Conservation (phyloP, 345 rosid genomes). For the Cardamine occulta region DNA sequence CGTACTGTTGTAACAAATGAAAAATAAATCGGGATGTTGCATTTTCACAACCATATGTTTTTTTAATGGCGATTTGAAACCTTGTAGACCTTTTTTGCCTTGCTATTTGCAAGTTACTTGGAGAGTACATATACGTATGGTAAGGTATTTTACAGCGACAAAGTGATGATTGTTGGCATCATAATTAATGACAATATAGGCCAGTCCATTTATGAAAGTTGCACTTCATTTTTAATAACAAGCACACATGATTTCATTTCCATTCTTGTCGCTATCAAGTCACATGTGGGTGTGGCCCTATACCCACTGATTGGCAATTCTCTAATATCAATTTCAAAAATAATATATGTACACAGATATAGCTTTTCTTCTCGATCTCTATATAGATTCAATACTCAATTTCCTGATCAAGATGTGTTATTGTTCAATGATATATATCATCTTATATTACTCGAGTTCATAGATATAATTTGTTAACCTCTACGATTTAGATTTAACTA, state of each 20-base stretch:
- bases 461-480: background rate
- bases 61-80: background rate
- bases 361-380: constrained; percentile 1
- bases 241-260: constrained; percentile 34
- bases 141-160: constrained; percentile 14
- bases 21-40: background rate
- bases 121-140: background rate
- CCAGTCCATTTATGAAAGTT: constrained; percentile 28
- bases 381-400: background rate
- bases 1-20: background rate
- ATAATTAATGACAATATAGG: constrained; percentile 32
- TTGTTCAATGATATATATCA: background rate
- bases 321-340: constrained; percentile 1
- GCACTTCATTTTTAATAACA: constrained; percentile 35
- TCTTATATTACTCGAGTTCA: background rate
- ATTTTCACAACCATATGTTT: background rate
- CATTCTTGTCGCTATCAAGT: constrained; percentile 35
- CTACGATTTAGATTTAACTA: background rate
- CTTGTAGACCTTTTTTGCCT: background rate
- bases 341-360: background rate
- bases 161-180: constrained; percentile 24
- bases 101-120: background rate
- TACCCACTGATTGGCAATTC: constrained; percentile 29
- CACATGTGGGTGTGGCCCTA: constrained; percentile 46
- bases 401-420: constrained; percentile 13